Evolutionary conservation across 2,329 filamentous ascomycete species (phyloP), one percentile per base, ranked within the genome.

Genomic region (Clarireedia monteithiana): DNA sequence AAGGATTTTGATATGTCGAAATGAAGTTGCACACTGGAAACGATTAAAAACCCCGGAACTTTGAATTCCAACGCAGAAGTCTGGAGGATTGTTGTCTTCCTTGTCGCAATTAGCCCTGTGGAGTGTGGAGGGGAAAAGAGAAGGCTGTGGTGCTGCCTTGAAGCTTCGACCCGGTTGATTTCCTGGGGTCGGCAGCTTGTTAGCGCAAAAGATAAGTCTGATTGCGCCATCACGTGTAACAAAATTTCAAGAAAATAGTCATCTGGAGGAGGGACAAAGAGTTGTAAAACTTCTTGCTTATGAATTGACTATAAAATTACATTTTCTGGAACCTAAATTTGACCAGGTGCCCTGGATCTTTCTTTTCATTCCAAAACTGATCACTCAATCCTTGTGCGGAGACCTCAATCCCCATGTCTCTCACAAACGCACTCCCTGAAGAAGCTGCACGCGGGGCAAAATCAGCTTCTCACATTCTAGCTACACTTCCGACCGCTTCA

Each of bases 401-500:
- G n/a, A 48, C 15, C 12, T 24, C 36, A 24, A 23, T 46, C 24
- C 48, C 34, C 34, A 96, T 97, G 94, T 96, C 92, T 63, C 79
- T 96, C 58, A 96, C 91, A 49, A 91, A 89, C 71, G 89, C 88
- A 53, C 86, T 86, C 34, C 88, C 92, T 48, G 76, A 82, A 55
- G 84, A 91, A 62, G 88, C 88, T 52, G 92, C 92, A 39, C 79
- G 78, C 66, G 81, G 85, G 48, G 92, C 92, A 59, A 91, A 91
- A 67, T 74, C 81, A 48, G 89, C 92, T 15, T 95, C 94, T 34
- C 87, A 90, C 68, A 81, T 83, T 52, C 83, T 99, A 46, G 90
- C 91, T 49, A 88, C 89, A 1, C 83, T 97, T 49, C 81, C 90
- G 3, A 82, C 83, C 40, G 73, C 79, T 42, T 86, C 86, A 24